These are phyloP conservation scores for Sechiopsis laciniata DNA, from an alignment of 306 rosid genomes.

Conservation along the genomic window DNA sequence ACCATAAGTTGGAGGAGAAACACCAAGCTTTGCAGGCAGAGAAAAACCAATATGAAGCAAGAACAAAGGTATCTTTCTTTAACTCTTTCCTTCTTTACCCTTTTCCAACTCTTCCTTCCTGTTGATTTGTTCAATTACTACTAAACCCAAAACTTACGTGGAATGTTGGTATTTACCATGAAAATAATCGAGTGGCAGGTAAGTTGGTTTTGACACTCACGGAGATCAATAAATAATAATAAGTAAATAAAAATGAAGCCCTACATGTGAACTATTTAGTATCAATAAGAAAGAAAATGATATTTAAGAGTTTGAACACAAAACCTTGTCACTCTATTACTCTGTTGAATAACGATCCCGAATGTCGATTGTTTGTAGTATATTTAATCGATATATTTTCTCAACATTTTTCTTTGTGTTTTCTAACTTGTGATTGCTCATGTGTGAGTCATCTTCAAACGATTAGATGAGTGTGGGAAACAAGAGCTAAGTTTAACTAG, in stretches of 20 bases:
- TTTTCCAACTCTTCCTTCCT: background rate
- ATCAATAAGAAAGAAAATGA: background rate
- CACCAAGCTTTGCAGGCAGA: conserved; percentile 85
- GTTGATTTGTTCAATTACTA: background rate
- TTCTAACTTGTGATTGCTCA: background rate
- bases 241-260: no score
- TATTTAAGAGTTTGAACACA: background rate
- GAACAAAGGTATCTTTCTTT: conserved; percentile 55
- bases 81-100: background rate
- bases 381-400: background rate
- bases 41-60: conserved; percentile 67
- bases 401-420: background rate
- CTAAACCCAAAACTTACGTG: background rate
- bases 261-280: background rate
- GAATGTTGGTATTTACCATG: no score
- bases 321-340: background rate
- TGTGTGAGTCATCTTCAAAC: background rate
- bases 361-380: no score
- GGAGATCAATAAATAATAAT: no score
- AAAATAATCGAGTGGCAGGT: background rate
- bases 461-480: no score
- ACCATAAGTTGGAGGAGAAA: conserved; percentile 78
- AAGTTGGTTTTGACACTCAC: no score
- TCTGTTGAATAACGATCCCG: background rate
- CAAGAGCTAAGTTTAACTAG: no score